phyloP scores from a whole-genome alignment of 225 moss, liverwort and hornwort species.

The Lunularia cruciata region DNA sequence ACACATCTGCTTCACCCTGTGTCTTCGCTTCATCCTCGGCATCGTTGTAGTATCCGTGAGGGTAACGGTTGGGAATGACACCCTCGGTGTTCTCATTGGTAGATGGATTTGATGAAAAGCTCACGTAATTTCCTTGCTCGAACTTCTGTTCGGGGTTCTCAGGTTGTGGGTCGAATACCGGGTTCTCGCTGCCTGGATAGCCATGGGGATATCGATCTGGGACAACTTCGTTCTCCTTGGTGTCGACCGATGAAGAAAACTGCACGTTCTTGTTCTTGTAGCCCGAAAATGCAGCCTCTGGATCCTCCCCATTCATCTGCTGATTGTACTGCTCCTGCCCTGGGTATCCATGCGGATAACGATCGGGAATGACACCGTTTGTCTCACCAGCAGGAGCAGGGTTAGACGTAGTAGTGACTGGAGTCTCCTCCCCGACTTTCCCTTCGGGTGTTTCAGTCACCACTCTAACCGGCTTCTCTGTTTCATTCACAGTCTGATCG shows the following conservation, averaged over 20 bases:
- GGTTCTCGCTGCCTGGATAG: constrained; percentile 18
- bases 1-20: constrained; percentile 5
- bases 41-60: constrained; percentile 25
- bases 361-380: not conserved
- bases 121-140: not conserved
- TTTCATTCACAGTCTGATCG: not conserved
- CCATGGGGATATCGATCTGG: constrained; percentile 33
- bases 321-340: constrained; percentile 15
- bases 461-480: constrained; percentile 2
- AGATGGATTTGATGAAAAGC: not conserved
- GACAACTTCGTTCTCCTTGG: not conserved
- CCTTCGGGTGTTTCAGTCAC: not conserved
- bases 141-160: constrained; percentile 3
- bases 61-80: constrained; percentile 32
- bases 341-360: constrained; percentile 20
- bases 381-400: constrained; percentile 5
- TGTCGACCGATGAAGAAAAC: constrained; percentile 1
- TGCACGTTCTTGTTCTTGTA: constrained; percentile 5
- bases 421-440: not conserved
- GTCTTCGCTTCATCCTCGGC: not conserved
- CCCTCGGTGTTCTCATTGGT: not conserved
- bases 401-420: not conserved
- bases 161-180: not conserved
- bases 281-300: not conserved
- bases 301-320: not conserved